These are phyloP conservation scores for Apostasia ramifera DNA, from an alignment of 106 monocot species.

Conservation along the genomic window DNA sequence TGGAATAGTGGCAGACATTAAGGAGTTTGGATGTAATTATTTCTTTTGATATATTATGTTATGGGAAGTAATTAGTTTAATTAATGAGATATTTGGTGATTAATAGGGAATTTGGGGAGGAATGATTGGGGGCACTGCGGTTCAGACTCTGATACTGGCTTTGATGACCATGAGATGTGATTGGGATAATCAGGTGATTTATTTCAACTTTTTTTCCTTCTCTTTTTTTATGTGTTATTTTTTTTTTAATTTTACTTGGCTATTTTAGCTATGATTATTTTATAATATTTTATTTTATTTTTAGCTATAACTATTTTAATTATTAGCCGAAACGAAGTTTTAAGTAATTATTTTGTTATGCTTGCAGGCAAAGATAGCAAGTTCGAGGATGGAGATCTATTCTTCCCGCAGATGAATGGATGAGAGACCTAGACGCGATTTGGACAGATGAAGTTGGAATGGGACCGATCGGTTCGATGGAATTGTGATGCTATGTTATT, in stretches of 20 bases:
- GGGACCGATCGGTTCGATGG: too few species aligned
- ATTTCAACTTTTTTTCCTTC: background rate
- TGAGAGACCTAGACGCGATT: background rate
- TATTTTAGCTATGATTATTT: too few species aligned
- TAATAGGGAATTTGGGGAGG: constrained; percentile 79
- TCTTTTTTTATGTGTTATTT: background rate
- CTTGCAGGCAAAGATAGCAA: constrained; percentile 37
- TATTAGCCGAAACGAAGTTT: too few species aligned
- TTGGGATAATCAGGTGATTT: constrained; percentile 70
- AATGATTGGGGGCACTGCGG: constrained; percentile 76
- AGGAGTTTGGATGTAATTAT: background rate
- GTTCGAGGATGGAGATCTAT: constrained; percentile 19
- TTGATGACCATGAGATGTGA: constrained; percentile 53
- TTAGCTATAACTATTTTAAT: background rate
- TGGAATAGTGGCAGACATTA: too few species aligned
- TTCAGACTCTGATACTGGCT: constrained; percentile 64
- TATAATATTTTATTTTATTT: background rate
- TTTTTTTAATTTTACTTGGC: background rate
- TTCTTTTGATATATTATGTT: background rate
- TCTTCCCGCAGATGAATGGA: background rate
- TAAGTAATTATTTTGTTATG: too few species aligned
- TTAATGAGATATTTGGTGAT: background rate
- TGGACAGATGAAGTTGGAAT: background rate
- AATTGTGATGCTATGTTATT: too few species aligned
- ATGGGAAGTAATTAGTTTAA: too few species aligned